Percentiles rank a stretch among this genome's conserved stretches.
Conservation (phyloP, 352 stramenopile genomes). For the Thraustotheca clavata region DNA sequence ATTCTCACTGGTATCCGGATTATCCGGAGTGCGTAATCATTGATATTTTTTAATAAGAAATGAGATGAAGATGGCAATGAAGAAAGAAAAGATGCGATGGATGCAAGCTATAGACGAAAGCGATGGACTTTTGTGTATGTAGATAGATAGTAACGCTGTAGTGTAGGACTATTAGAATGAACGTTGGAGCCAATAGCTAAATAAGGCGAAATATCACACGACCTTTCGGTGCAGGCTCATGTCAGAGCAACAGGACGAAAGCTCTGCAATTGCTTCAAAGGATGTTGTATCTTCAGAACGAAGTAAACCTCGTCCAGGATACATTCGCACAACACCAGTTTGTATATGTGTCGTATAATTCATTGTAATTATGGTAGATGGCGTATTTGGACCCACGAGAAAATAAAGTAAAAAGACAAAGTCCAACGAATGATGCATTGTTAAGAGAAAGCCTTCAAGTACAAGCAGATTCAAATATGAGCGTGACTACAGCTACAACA, state of each 20-base stretch:
- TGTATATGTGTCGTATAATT: neutral
- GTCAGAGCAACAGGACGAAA: neutral
- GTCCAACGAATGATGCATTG: constrained; percentile 2
- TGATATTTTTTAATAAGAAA: no score
- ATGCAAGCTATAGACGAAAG: no score
- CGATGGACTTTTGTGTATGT: no score
- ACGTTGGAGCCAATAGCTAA: no score
- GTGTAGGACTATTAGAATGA: no score
- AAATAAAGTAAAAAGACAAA: constrained; percentile 8
- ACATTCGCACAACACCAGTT: neutral
- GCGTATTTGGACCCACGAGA: constrained; percentile 3
- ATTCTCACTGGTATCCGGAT: no score
- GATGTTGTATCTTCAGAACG: neutral
- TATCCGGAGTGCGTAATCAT: no score
- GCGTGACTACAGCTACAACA: constrained; percentile 34
- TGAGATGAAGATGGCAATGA: no score
- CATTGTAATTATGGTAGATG: neutral
- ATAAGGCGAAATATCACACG: constrained; percentile 3
- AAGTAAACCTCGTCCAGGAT: neutral
- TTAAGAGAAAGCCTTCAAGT: constrained; percentile 19
- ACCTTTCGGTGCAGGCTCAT: neutral
- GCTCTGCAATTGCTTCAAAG: neutral
- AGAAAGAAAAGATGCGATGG: no score
- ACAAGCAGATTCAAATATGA: neutral
- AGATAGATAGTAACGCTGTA: no score